phyloP scores from a whole-genome alignment of 805 yeast species.

The Yarrowia hollandica region DNA sequence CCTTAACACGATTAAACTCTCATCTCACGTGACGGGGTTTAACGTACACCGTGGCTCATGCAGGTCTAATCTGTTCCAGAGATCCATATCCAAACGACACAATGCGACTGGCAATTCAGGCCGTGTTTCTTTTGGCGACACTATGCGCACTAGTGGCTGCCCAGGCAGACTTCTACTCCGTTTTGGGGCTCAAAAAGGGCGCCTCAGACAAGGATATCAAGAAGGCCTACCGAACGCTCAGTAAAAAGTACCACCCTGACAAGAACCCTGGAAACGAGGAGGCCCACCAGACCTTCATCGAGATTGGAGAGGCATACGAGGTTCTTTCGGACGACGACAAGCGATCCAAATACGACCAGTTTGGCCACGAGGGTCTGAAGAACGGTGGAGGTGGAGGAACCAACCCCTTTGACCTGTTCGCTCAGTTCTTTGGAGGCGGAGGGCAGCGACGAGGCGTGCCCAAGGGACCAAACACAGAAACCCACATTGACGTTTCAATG shows the following conservation, averaged over 20 bases:
- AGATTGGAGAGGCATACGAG: constrained; percentile 92
- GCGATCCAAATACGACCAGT: constrained; percentile 83
- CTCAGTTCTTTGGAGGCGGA: constrained; percentile 57
- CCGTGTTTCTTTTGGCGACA: constrained; percentile 24
- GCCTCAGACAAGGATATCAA: constrained; percentile 83
- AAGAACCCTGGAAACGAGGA: constrained; percentile 77
- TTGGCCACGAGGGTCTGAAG: constrained; percentile 74
- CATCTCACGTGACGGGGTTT: background rate
- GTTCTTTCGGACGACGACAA: constrained; percentile 80
- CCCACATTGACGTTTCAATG: constrained; percentile 57
- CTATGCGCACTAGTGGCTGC: constrained; percentile 41
- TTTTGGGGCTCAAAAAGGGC: constrained; percentile 65
- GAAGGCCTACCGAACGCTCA: constrained; percentile 75
- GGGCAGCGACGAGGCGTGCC: constrained; percentile 38
- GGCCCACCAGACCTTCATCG: constrained; percentile 84
- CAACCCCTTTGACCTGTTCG: constrained; percentile 59
- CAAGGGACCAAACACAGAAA: constrained; percentile 63
- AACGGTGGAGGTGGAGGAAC: constrained; percentile 42
- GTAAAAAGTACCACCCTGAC: constrained; percentile 91
- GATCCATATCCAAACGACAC: background rate
- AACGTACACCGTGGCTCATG: constrained; percentile 23
- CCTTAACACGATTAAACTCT: background rate
- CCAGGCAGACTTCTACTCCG: constrained; percentile 41
- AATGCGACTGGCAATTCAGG: constrained; percentile 23
- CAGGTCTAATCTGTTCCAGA: background rate